A percentile compares a stretch with the other conserved stretches of the same genome.
Conservation (phyloP, 345 rosid species). For the Pelargonium nanum region DNA sequence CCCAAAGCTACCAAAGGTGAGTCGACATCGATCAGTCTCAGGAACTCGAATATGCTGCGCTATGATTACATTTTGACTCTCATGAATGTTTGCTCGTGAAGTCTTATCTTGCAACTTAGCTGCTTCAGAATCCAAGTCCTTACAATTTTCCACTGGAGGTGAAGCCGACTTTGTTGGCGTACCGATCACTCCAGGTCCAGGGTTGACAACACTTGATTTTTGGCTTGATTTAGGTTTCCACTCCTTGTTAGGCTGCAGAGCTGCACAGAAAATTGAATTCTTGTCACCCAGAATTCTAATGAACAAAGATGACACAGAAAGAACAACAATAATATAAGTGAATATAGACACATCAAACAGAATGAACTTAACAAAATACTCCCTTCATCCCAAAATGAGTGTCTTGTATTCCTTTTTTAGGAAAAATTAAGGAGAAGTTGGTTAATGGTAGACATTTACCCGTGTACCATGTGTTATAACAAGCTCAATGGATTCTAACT, state of each 20-base stretch:
- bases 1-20: slow-evolving; percentile 85
- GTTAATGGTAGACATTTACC: no score
- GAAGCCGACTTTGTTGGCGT: slow-evolving; percentile 42
- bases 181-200: slow-evolving; percentile 55
- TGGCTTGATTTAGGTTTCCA: slow-evolving; percentile 84
- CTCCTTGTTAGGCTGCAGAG: slow-evolving; percentile 54
- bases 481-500: no score
- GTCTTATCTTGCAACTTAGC: slow-evolving; percentile 46
- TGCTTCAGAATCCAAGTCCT: slow-evolving; percentile 35
- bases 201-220: slow-evolving; percentile 22
- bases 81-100: slow-evolving; percentile 29
- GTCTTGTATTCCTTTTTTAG: no score
- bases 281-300: not conserved
- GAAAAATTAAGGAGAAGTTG: no score
- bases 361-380: no score
- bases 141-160: slow-evolving; percentile 31
- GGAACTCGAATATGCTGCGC: slow-evolving; percentile 79
- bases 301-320: not conserved
- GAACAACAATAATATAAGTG: not conserved
- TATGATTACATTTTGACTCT: slow-evolving; percentile 68
- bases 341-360: no score
- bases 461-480: no score
- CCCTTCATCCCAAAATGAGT: no score
- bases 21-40: slow-evolving; percentile 58
- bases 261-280: slow-evolving; percentile 27